phyloP scores from a whole-genome alignment of 169 alveolate species.

The Babesia gibsoni region DNA sequence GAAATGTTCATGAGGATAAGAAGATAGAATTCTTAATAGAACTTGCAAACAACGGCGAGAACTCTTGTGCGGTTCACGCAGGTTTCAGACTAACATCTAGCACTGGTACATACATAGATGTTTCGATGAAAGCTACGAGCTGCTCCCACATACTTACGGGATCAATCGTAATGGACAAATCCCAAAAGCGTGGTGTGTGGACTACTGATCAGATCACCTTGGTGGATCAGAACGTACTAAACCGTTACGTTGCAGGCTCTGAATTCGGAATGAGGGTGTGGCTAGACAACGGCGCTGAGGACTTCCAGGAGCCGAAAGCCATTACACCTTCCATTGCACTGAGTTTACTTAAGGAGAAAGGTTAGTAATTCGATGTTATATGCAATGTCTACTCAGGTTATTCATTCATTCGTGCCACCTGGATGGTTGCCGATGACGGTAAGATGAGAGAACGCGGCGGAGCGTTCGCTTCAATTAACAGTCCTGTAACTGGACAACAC shows the following conservation, averaged over 20 bases:
- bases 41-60: slow-evolving; percentile 34
- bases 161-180: slow-evolving; percentile 10
- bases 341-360: background rate
- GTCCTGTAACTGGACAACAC: slow-evolving; percentile 26
- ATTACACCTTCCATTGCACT: slow-evolving; percentile 30
- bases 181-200: slow-evolving; percentile 66
- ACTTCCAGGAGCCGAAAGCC: slow-evolving; percentile 55
- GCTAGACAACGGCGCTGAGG: slow-evolving; percentile 63
- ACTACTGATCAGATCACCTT: slow-evolving; percentile 61
- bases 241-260: slow-evolving; percentile 52
- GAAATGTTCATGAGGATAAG: slow-evolving; percentile 65
- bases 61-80: slow-evolving; percentile 67
- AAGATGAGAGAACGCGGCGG: background rate
- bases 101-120: slow-evolving; percentile 66
- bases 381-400: slow-evolving; percentile 2
- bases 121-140: slow-evolving; percentile 8
- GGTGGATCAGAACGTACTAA: slow-evolving; percentile 32
- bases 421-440: slow-evolving; percentile 58
- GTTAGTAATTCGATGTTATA: background rate
- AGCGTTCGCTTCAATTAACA: slow-evolving; percentile 49
- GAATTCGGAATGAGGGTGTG: slow-evolving; percentile 66
- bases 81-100: slow-evolving; percentile 67
- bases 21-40: slow-evolving; percentile 46
- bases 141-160: slow-evolving; percentile 60
- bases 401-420: slow-evolving; percentile 26